Base-by-base conservation (phyloP, 805 yeast genomes). In the Kregervanrija fluxuum region DNA sequence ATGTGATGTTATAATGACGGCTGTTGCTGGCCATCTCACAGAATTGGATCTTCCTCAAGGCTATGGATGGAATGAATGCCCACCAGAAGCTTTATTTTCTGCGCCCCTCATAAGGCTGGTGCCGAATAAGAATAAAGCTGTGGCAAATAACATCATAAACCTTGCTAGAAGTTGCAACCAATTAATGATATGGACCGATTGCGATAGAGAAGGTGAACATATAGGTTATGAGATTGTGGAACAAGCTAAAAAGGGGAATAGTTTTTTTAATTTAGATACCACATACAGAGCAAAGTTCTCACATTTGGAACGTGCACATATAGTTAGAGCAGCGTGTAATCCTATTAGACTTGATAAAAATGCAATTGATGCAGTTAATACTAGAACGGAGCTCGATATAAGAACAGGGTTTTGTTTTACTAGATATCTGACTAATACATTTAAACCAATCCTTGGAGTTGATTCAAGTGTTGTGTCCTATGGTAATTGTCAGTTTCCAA, bases 141-240 rank as follows among this genome's bases (percentile, higher is more conserved):
- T 88, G 16, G 82, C 82, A 3, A 64, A 68, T 10, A 93, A 91
- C 57, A 87, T 93, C 40, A 61, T 73, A 30, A 62, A 62, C 4
- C 88, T 88, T 57, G 85, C 89, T 4, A 61, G 80, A 35, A 56
- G 56, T 14, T 76, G 86, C 5, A 75, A 79, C 42, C 67, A 67
- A 35, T 65, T 93, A 44, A 86, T 88, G 85, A 87, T 93, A 8
- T 93, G 99, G 98, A 93, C 99, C 1, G 99, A 93, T 72, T 93
- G 99, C 65, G 98, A 90, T 71, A 70, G 97, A 33, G 98, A 90
- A 60, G 98, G 98, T 2, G 98, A 90, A 61, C 84, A 80, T 61
- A 90, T 90, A 45, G 98, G 97, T 0, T 79, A 73, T 67, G 96
- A 90, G 55, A 79, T 95, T 12, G 71, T 77, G 33, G 72, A 79